A percentile compares a stretch with the other conserved stretches of the same genome.
Conservation (phyloP, 2,329 filamentous ascomycete species). For the Onygenales sp. region DNA sequence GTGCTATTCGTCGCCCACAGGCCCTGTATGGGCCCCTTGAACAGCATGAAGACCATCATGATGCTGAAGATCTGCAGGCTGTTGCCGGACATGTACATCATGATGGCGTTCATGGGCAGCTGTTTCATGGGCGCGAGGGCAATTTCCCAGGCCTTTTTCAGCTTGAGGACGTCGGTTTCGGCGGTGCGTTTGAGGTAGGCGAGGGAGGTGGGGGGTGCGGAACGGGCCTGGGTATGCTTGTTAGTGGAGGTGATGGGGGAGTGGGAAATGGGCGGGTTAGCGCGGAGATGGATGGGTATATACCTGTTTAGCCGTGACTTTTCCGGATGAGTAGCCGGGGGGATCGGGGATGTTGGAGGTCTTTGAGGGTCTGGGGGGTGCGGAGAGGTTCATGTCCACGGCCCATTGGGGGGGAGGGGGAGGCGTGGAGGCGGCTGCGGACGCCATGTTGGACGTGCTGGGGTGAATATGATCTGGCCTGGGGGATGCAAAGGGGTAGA, state of each 20-base stretch:
- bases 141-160: constrained; percentile 98
- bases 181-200: constrained; percentile 44
- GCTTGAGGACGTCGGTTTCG: constrained; percentile 89
- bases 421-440: constrained; percentile 17
- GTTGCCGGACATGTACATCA: constrained; percentile 99
- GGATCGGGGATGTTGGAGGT: constrained; percentile 65
- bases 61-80: constrained; percentile 98
- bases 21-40: constrained; percentile 89
- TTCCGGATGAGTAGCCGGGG: constrained; percentile 62
- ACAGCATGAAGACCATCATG: constrained; percentile 99
- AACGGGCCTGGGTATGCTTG: constrained; percentile 2
- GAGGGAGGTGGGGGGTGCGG: constrained; percentile 42
- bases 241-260: constrained; percentile 5
- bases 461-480: too few species aligned
- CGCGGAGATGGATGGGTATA: constrained; percentile 7
- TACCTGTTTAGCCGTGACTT: constrained; percentile 49
- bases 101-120: constrained; percentile 95
- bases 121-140: constrained; percentile 88
- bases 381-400: constrained; percentile 62
- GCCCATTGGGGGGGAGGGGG: constrained; percentile 69
- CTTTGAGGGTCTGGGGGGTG: constrained; percentile 56
- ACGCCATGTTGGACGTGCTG: constrained; percentile 8
- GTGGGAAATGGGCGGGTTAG: constrained; percentile 1
- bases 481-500: too few species aligned
- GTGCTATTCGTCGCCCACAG: constrained; percentile 72